Evolutionary conservation across 2,329 filamentous ascomycete species (phyloP), one percentile per base, ranked within the genome.

Genomic region (Stagonosporopsis cucurbitacearum): DNA sequence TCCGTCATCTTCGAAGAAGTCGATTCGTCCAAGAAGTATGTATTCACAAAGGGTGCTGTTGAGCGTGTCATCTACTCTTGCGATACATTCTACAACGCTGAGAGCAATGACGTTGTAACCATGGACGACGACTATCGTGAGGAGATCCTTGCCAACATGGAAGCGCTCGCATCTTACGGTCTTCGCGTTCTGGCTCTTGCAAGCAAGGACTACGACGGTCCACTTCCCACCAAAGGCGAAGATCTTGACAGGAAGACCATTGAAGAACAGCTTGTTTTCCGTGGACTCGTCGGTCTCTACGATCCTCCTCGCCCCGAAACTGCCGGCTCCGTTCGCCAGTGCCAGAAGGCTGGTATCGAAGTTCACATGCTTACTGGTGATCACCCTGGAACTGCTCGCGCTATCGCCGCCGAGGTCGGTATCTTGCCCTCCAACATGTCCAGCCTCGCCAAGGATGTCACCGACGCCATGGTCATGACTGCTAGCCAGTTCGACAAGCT

Each of bases 221-320:
- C 63, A 1, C 76, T 79, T 25, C 73, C 81, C 3, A 75, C 76
- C 20, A 75, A 81, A 22, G 62, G 63, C 13, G 57, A 79, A 46
- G 75, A 82, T 20, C 73, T 81, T 9, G 76, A 83, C 12, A 88
- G 91, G 1, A 76, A 79, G 12, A 78, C 81, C 3, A 82, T 93
- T 8, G 91, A 95, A 70, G 78, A 80, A 36, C 80, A 84, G 30
- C 83, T 96, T 22, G 83, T 81, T 1, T 89, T 96, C 60, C 84
- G 90, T 15, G 92, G 92, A 11, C 82, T 96, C 9, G 87, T 89
- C 45, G 92, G 91, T 55, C 88, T 96, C 58, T 94, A 95, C 70
- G 91, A 96, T 63, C 91, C 91, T 4, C 91, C 91, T 41, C 89
- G 91, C 2, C 86, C 86, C 3, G 92, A 95, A 76, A 92, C 91